Evolutionary conservation across 2,329 filamentous ascomycete genomes (phyloP).

Genomic region (Rasamsonia emersonii): DNA sequence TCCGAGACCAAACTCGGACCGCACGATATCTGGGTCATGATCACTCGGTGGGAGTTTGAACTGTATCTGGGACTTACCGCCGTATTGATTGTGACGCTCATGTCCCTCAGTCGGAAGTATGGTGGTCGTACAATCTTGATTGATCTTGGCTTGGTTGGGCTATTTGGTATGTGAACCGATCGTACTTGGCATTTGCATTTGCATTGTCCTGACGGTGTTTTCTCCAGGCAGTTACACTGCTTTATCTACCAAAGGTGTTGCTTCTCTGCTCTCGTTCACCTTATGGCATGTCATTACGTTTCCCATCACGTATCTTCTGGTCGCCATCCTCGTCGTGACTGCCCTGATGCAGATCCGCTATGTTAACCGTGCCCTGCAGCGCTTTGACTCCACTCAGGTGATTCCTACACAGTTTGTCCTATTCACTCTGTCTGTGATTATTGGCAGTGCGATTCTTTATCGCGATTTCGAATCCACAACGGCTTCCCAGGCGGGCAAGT

Average conservation of each 20-base stretch:
- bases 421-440: slow-evolving; percentile 90
- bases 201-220: slow-evolving; percentile 9
- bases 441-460: slow-evolving; percentile 87
- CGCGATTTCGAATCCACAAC: slow-evolving; percentile 86
- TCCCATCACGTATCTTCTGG: slow-evolving; percentile 80
- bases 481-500: slow-evolving; percentile 65
- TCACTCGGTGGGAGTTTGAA: slow-evolving; percentile 81
- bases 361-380: slow-evolving; percentile 79
- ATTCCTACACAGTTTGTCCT: slow-evolving; percentile 97
- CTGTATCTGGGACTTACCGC: slow-evolving; percentile 76
- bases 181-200: not conserved
- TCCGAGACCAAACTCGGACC: slow-evolving; percentile 87
- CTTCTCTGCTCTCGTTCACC: slow-evolving; percentile 86
- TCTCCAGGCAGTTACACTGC: slow-evolving; percentile 85
- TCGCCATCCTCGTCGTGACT: slow-evolving; percentile 69
- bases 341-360: slow-evolving; percentile 97
- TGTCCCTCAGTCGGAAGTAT: slow-evolving; percentile 74
- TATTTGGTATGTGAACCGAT: slow-evolving; percentile 76
- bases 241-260: slow-evolving; percentile 89
- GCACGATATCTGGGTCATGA: slow-evolving; percentile 80
- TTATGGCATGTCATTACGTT: slow-evolving; percentile 84
- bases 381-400: slow-evolving; percentile 94
- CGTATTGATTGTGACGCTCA: slow-evolving; percentile 63
- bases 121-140: slow-evolving; percentile 83
- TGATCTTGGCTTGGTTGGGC: slow-evolving; percentile 81